phyloP scores from a whole-genome alignment of 768 basidiomycete genomes.

The Termitomyces sp. region DNA sequence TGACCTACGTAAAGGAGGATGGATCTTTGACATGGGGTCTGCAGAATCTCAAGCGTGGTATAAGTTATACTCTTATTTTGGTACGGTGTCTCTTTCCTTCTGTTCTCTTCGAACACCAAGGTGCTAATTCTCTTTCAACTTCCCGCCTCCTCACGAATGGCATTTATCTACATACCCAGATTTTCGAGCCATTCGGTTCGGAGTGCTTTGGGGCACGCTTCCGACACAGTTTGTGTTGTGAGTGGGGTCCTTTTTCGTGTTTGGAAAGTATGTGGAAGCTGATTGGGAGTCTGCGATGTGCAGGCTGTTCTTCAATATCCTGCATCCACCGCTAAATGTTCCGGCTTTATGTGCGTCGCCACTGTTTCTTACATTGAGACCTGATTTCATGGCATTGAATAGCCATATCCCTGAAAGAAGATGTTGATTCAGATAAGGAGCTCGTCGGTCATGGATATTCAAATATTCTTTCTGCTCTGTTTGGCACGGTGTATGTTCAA shows the following conservation, averaged over 20 bases:
- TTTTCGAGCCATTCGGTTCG: slow-evolving; percentile 53
- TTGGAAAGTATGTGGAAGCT: not conserved
- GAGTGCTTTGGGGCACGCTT: slow-evolving; percentile 73
- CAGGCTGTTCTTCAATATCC: slow-evolving; percentile 77
- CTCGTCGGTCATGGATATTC: slow-evolving; percentile 91
- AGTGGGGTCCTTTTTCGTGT: slow-evolving; percentile 21
- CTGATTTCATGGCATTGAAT: not conserved
- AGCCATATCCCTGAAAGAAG: slow-evolving; percentile 89
- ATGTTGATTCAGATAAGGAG: slow-evolving; percentile 89
- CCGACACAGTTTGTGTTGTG: slow-evolving; percentile 93
- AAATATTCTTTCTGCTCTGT: slow-evolving; percentile 73
- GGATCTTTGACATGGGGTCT: slow-evolving; percentile 75
- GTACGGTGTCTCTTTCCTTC: slow-evolving; percentile 34
- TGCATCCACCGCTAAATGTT: slow-evolving; percentile 85
- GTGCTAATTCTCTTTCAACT: not conserved
- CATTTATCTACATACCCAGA: slow-evolving; percentile 40
- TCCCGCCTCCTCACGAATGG: not conserved
- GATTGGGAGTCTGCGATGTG: not conserved
- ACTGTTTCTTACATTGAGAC: not conserved
- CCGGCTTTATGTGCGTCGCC: slow-evolving; percentile 67
- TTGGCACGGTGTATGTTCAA: slow-evolving; percentile 69
- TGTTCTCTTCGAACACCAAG: not conserved
- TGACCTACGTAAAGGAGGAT: slow-evolving; percentile 59
- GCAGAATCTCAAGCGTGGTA: slow-evolving; percentile 61
- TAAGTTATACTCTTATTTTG: slow-evolving; percentile 75